Evolutionary conservation across 371 early-diverging fungal genomes (phyloP).

Genomic region (Umbelopsis sp.): DNA sequence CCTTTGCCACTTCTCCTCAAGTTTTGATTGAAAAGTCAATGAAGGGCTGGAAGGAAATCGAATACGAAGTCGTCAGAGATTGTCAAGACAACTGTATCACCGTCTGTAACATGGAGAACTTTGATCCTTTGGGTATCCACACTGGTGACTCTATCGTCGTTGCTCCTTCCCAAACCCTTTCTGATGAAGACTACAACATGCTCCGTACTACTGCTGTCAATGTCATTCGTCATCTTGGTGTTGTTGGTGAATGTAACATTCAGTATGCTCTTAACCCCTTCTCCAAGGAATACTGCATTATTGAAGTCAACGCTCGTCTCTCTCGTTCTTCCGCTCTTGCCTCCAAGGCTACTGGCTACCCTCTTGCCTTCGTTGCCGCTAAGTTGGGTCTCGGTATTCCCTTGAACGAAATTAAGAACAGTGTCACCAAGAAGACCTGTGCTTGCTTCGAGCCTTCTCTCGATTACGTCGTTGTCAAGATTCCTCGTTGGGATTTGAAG

Average conservation of each 20-base stretch:
- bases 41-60: slow-evolving; percentile 99
- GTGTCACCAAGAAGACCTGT: slow-evolving; percentile 91
- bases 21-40: slow-evolving; percentile 92
- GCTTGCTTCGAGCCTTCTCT: slow-evolving; percentile 96
- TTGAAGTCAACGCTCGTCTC: slow-evolving; percentile 97
- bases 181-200: slow-evolving; percentile 96
- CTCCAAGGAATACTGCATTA: slow-evolving; percentile 91
- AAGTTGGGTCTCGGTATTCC: slow-evolving; percentile 92
- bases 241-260: slow-evolving; percentile 97
- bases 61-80: slow-evolving; percentile 97
- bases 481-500: slow-evolving; percentile 96
- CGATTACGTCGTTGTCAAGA: slow-evolving; percentile 94
- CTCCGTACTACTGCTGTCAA: slow-evolving; percentile 87
- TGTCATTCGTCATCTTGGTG: slow-evolving; percentile 86
- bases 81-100: slow-evolving; percentile 93
- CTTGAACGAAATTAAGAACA: slow-evolving; percentile 88
- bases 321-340: slow-evolving; percentile 91
- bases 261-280: slow-evolving; percentile 96
- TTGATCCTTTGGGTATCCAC: slow-evolving; percentile 97
- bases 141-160: slow-evolving; percentile 98
- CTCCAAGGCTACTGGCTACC: slow-evolving; percentile 97
- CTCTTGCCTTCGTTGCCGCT: slow-evolving; percentile 97
- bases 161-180: slow-evolving; percentile 93
- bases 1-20: slow-evolving; percentile 89
- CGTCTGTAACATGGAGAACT: slow-evolving; percentile 99